Conservation (phyloP, 352 stramenopile species). For the Thalassiosira livingstoniorum region DNA sequence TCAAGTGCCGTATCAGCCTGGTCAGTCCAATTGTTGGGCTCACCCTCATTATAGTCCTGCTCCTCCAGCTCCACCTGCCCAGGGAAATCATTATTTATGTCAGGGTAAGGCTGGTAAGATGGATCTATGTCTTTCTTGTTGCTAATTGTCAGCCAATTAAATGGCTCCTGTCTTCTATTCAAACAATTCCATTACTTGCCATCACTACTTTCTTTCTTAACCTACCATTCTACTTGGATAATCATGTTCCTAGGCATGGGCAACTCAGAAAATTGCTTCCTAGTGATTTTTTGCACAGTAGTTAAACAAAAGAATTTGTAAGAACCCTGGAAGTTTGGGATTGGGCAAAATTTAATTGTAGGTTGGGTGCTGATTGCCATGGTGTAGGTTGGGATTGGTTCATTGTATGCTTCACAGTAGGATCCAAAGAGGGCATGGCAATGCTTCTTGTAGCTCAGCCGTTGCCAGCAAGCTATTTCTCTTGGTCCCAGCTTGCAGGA, state of each 20-base stretch:
- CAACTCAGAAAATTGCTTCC: neutral
- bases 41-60: no score
- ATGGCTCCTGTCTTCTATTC: neutral
- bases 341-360: neutral
- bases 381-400: neutral
- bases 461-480: neutral
- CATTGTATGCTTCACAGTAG: neutral
- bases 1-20: no score
- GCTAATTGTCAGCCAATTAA: neutral
- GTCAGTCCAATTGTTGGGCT: neutral
- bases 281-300: neutral
- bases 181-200: neutral
- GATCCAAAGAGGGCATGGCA: neutral
- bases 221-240: neutral
- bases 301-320: neutral
- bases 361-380: neutral
- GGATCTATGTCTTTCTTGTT: neutral
- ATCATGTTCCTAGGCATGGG: neutral
- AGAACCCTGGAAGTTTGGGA: neutral
- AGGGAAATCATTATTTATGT: neutral
- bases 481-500: neutral
- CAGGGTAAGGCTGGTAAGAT: neutral
- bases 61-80: neutral
- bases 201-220: neutral
- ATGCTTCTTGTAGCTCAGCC: neutral